Evolutionary conservation across 2,329 filamentous ascomycete genomes (phyloP), one percentile per base, ranked within the genome.

Genomic region (Dryadomyces sulphureus): DNA sequence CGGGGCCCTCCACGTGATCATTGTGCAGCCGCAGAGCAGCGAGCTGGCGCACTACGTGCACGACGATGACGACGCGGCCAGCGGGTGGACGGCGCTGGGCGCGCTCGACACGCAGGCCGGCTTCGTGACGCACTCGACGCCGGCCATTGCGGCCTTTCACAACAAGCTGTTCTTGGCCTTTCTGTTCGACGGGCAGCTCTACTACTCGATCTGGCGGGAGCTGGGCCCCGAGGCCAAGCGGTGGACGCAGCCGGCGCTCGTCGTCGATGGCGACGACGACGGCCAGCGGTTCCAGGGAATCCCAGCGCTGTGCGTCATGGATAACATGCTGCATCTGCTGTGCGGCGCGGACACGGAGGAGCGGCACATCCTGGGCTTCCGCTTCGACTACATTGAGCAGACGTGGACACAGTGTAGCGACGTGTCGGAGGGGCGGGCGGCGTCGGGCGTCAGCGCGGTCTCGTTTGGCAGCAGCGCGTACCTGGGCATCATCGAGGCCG

Each of bases 111-210:
- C 41, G 4, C 45, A 25, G 5, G 50, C 46, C 7, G 57, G 58
- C 14, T 45, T 59, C 19, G 50, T 53, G 20, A 52, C 57, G 1
- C 45, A 54, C 35, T 53, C 53, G 14, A 56, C 52, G 24, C 58
- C 59, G 2, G 57, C 57, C 16, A 45, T 63, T 19, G 54, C 57
- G 5, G 54, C 59, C 11, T 60, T 62, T 44, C 60, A 62, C 49
- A 61, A 62, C 48, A 59, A 59, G 50, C 53, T 63, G 5, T 56
- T 60, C 42, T 48, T 62, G 17, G 55, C 55, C 7, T 62, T 56
- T 45, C 48, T 62, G 40, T 53, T 54, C 4, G 52, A 57, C 34
- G 52, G 53, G 6, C 52, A 43, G 30, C 50, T 63, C 7, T 58
- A 54, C 44, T 60, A 55, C 46, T 52, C 52, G 7, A 52, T 56